A percentile compares a stretch with the other conserved stretches of the same genome.
phyloP scores from a whole-genome alignment of 352 stramenopile genomes.

The Thalassiosira hispida region DNA sequence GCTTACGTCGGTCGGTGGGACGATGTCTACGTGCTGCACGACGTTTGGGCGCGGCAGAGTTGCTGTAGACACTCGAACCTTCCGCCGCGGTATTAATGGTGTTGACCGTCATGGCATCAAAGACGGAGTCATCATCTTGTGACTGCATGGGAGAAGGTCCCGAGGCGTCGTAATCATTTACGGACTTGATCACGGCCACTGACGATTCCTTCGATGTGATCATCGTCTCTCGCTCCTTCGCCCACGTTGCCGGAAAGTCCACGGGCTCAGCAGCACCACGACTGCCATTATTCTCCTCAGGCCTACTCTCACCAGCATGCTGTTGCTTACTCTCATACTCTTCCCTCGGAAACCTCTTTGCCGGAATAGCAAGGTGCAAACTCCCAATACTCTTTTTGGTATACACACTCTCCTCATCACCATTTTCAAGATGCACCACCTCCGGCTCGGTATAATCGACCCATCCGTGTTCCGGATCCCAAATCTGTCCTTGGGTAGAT shows the following conservation, averaged over 20 bases:
- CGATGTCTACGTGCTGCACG: slow-evolving; percentile 29
- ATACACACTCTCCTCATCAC: slow-evolving; percentile 4
- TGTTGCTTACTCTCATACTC: background rate
- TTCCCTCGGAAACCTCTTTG: slow-evolving; percentile 12
- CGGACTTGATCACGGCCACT: too few relatives aligned
- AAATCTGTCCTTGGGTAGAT: slow-evolving; percentile 54
- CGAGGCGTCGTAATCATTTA: too few relatives aligned
- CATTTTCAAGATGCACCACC: background rate
- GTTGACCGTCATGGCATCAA: slow-evolving; percentile 44
- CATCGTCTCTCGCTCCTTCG: slow-evolving; percentile 41
- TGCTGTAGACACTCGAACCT: slow-evolving; percentile 25
- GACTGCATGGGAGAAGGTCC: background rate
- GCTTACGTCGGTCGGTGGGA: slow-evolving; percentile 40
- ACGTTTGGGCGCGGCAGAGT: slow-evolving; percentile 44
- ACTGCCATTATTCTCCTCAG: background rate
- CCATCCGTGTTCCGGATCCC: slow-evolving; percentile 74
- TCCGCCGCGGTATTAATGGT: slow-evolving; percentile 43
- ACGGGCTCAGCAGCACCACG: slow-evolving; percentile 11
- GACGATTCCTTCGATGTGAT: slow-evolving; percentile 19
- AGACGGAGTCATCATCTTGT: slow-evolving; percentile 56
- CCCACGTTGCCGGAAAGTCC: slow-evolving; percentile 35
- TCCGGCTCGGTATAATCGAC: slow-evolving; percentile 70
- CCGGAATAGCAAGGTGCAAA: slow-evolving; percentile 41
- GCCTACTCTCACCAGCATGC: background rate
- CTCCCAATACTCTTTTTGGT: slow-evolving; percentile 31